Base-by-base conservation (phyloP, 2,329 filamentous ascomycete species). In the Domatiomyces globalis region DNA sequence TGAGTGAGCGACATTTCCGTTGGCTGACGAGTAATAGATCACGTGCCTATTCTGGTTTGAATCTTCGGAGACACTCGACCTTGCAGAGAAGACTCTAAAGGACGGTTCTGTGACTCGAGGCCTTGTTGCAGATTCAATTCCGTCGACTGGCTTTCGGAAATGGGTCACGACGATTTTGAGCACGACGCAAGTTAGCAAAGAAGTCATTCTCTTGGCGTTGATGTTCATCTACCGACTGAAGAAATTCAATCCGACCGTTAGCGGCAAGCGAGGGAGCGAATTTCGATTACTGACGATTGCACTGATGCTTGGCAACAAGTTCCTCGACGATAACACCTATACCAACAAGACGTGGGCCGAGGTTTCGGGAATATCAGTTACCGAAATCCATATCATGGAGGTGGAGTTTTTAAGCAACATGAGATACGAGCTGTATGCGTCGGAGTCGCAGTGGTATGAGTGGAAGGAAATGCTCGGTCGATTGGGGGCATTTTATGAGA, bases 341-440 rank as follows among this genome's bases (percentile, higher is more conserved):
- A 96, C 92, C 39, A 98, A 98, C 73, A 95, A 96, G 73, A 98
- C 92, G 0, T 98, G 92, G 92, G 92, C 90, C 2, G 92, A 98
- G 62, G 92, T 98, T 9, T 96, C 92, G 0, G 85, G 86, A 45
- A 95, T 98, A 55, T 82, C 86, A 1, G 90, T 96, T 10, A 81
- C 84, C 54, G 92, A 98, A 68, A 95, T 98, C 49, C 92, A 98
- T 66, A 85, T 95, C 45, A 98, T 98, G 92, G 92, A 98, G 67
- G 92, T 98, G n/a, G 92, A 98, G 67, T 98, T 98, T 62, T 73
- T 98, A 56, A 95, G 90, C 73, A 96, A 96, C 68, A 94, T 98
- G 83, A 81, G 90, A 63, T 98, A 96, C 69, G 88, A 87, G 61
- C 73, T 98, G 6, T 82, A 90, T 64, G 87, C 87, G 2, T 94